Base-by-base conservation (phyloP, 805 yeast species). In the Saccharomycopsis schoenii region DNA sequence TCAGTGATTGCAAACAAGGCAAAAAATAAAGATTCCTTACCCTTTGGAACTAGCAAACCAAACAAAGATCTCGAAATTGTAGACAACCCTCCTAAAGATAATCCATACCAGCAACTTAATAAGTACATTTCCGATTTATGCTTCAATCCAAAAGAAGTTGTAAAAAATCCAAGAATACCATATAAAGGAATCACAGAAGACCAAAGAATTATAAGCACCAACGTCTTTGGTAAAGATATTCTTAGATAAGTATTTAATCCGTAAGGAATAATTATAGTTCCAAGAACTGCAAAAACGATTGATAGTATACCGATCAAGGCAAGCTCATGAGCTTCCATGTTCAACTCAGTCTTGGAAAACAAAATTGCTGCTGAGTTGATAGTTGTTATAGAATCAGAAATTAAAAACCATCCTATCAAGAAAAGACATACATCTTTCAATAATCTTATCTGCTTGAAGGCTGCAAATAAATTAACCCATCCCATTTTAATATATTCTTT, bases 321-420 rank as follows among this genome's bases (percentile, higher is more conserved):
- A 47, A 88, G 73, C 47, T 82, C 80, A 36, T 88, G 77, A 1
- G 92, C 84, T 2, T 81, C 73, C 94, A 88, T 88, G 50, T 78
- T 75, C 29, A 88, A 72, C 63, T 87, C 86, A 0, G 88, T 81
- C 58, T 84, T 83, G 1, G 94, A 89, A 73, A 88, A 88, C 43
- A 88, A 69, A 37, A 88, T 83, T 0, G 94, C 93, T 0, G 94
- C 85, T 0, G 91, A 84, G 69, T 87, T 88, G 60, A 88, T 87
- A 0, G 94, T 88, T 0, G 92, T 86, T 11, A 86, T 73, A 0
- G 90, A 84, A 68, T 88, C 96, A 21, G 89, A 82, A 1, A 88
- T 75, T 54, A 88, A 78, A 66, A 88, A 88, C 96, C 96, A 88
- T 1, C 89, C 91, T 0, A 81, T 56, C 10, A 88, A 72, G 65